Evolutionary conservation across 805 yeast genomes (phyloP).

Genomic region (Metschnikowia anglica): DNA sequence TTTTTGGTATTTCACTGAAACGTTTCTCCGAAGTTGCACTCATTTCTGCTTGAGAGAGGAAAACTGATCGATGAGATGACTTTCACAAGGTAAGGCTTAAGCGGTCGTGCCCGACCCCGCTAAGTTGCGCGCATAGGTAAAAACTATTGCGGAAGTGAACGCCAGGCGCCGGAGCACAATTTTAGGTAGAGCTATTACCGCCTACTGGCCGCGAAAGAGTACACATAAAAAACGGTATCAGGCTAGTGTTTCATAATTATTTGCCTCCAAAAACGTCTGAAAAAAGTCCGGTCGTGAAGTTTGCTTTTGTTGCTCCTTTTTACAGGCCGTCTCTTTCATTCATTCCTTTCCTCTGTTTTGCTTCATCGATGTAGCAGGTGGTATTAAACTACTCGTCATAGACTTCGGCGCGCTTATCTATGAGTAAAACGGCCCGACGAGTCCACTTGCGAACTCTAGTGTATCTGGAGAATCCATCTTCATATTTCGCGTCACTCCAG

Average conservation of each 20-base stretch:
- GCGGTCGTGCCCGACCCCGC: slow-evolving; percentile 6
- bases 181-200: too few species aligned
- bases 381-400: slow-evolving; percentile 11
- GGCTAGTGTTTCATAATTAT: too few species aligned
- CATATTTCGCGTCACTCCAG: slow-evolving; percentile 44
- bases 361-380: too few species aligned
- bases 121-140: background rate
- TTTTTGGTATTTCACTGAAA: slow-evolving; percentile 36
- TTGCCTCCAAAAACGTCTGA: too few species aligned
- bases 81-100: slow-evolving; percentile 1
- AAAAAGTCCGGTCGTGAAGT: too few species aligned
- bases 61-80: slow-evolving; percentile 9
- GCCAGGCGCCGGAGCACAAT: too few species aligned
- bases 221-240: too few species aligned
- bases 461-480: slow-evolving; percentile 49
- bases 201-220: too few species aligned
- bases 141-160: too few species aligned
- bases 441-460: slow-evolving; percentile 55
- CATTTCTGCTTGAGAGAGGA: slow-evolving; percentile 21
- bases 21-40: slow-evolving; percentile 31
- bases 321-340: too few species aligned
- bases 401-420: slow-evolving; percentile 22
- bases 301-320: too few species aligned
- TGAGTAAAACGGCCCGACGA: slow-evolving; percentile 43
- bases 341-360: too few species aligned